Evolutionary conservation across 1,284 basidiomycete genomes (phyloP).

Genomic region (Peniophora sp.): DNA sequence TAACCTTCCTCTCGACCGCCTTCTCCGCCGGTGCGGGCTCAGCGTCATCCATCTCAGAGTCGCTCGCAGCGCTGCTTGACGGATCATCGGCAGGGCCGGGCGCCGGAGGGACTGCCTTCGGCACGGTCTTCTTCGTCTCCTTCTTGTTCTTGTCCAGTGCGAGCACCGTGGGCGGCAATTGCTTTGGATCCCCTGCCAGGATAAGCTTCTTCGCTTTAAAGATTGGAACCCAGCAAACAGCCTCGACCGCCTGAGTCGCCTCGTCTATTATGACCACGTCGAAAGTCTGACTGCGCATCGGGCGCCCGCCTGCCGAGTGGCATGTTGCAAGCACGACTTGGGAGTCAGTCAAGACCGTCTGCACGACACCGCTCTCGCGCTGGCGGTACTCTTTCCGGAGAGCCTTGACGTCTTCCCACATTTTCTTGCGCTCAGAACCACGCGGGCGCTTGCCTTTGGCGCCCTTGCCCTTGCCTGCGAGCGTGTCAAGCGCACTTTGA

Average conservation of each 20-base stretch:
- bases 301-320: conserved; percentile 81
- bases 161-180: conserved; percentile 89
- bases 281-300: conserved; percentile 70
- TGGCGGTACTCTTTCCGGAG: conserved; percentile 91
- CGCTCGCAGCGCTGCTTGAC: not conserved
- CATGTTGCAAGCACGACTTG: conserved; percentile 91
- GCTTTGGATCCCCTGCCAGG: conserved; percentile 85
- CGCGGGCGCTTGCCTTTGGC: conserved; percentile 62
- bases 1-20: conserved; percentile 3
- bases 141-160: conserved; percentile 38
- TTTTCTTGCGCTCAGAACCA: conserved; percentile 76
- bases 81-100: not conserved
- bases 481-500: conserved; percentile 53
- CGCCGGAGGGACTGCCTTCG: not conserved
- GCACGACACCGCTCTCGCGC: conserved; percentile 79
- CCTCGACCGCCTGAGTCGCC: conserved; percentile 94
- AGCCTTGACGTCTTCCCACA: conserved; percentile 89
- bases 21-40: not conserved
- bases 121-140: conserved; percentile 20
- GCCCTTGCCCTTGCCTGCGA: conserved; percentile 76
- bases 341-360: conserved; percentile 70
- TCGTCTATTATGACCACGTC: conserved; percentile 95
- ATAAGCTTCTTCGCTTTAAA: conserved; percentile 86
- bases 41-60: conserved; percentile 3
- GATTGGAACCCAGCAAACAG: conserved; percentile 94